Evolutionary conservation across 306 rosid species (phyloP).

Genomic region (Cucumis cinereus): DNA sequence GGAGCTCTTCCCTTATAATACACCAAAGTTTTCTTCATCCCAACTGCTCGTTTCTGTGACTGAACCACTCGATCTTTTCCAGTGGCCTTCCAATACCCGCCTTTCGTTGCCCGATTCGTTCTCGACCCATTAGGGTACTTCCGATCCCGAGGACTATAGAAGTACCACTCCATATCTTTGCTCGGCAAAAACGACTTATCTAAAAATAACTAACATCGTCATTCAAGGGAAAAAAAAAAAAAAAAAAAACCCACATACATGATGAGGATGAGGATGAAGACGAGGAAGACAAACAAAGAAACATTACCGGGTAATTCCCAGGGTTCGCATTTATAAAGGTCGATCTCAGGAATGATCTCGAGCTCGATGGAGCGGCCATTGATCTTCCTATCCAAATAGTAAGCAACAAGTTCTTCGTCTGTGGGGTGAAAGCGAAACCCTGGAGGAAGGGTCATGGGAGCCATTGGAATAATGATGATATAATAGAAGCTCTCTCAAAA

Average conservation of each 20-base stretch:
- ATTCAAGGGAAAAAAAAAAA: neutral
- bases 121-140: slow-evolving; percentile 99
- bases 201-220: neutral
- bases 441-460: slow-evolving; percentile 97
- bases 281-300: neutral
- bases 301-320: slow-evolving; percentile 92
- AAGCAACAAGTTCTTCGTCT: slow-evolving; percentile 93
- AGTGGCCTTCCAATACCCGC: slow-evolving; percentile 94
- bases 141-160: slow-evolving; percentile 79
- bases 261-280: neutral
- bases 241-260: neutral
- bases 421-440: slow-evolving; percentile 97
- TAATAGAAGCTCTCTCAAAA: neutral
- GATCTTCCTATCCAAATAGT: slow-evolving; percentile 74
- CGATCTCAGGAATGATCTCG: slow-evolving; percentile 87
- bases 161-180: slow-evolving; percentile 97
- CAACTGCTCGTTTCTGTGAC: slow-evolving; percentile 47
- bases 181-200: slow-evolving; percentile 80
- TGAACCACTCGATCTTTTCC: slow-evolving; percentile 78
- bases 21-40: slow-evolving; percentile 93
- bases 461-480: slow-evolving; percentile 23
- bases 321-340: slow-evolving; percentile 91
- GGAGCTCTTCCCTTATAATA: slow-evolving; percentile 91
- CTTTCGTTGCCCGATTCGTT: slow-evolving; percentile 77
- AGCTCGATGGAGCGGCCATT: slow-evolving; percentile 86